Conservation (phyloP, 768 basidiomycete genomes). For the Royoungia palumana region DNA sequence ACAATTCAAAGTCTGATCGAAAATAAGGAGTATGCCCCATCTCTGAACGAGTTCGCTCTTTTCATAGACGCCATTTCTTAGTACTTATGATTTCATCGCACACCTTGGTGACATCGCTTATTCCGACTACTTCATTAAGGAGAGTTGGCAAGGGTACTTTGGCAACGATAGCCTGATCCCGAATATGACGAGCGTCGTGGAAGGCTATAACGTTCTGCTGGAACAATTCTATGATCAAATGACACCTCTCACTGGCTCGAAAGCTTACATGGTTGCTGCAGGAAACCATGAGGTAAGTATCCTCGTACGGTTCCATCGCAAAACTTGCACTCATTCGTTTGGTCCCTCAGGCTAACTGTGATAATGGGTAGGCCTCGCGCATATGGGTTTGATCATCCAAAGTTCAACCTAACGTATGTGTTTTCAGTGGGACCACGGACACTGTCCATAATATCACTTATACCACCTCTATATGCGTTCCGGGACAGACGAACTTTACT, state of each 20-base stretch:
- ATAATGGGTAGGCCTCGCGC: conserved; percentile 22
- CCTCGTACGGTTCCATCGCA: neutral
- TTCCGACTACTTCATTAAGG: conserved; percentile 28
- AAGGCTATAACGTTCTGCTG: conserved; percentile 24
- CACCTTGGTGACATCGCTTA: conserved; percentile 27
- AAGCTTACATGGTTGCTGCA: conserved; percentile 25
- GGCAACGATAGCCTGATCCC: conserved; percentile 25
- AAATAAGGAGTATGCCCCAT: conserved; percentile 21
- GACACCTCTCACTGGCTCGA: conserved; percentile 21
- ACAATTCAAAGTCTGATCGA: conserved; percentile 29
- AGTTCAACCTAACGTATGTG: neutral
- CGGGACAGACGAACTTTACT: conserved; percentile 26
- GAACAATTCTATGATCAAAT: conserved; percentile 30
- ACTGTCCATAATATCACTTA: conserved; percentile 23
- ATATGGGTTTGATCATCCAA: neutral
- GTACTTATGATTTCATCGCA: conserved; percentile 26
- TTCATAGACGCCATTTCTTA: conserved; percentile 4
- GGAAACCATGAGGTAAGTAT: conserved; percentile 26
- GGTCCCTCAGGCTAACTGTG: conserved; percentile 23
- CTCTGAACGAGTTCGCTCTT: neutral
- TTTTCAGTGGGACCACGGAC: conserved; percentile 22
- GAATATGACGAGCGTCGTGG: conserved; percentile 22
- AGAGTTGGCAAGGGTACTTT: conserved; percentile 31
- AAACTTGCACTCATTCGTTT: neutral
- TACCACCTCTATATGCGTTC: conserved; percentile 24